Conservation (phyloP, 2,329 filamentous ascomycete species). For the Xylariaceae sp. region DNA sequence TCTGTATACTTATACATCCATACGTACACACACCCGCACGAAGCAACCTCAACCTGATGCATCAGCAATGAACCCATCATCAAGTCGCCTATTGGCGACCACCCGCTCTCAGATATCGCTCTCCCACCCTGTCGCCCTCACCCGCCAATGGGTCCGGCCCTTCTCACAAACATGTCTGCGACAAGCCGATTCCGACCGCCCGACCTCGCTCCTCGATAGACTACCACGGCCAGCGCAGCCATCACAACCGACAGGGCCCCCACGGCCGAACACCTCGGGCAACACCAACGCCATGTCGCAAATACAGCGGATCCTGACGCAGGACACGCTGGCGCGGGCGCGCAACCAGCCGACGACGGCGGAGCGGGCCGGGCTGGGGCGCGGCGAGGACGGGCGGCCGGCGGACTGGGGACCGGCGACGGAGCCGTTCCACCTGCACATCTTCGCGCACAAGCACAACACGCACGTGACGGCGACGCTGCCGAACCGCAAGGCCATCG, state of each 20-base stretch:
- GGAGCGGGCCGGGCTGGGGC: constrained; percentile 29
- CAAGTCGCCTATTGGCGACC: constrained; percentile 48
- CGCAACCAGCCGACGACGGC: constrained; percentile 24
- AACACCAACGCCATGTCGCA: constrained; percentile 2
- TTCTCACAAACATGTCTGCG: constrained; percentile 45
- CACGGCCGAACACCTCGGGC: neutral
- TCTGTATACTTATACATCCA: neutral
- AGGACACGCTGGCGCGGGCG: constrained; percentile 23
- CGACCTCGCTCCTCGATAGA: constrained; percentile 20
- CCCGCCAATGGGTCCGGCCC: constrained; percentile 33
- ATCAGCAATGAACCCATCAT: constrained; percentile 48
- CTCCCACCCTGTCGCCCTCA: constrained; percentile 20
- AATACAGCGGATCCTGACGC: constrained; percentile 23
- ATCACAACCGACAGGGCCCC: constrained; percentile 4
- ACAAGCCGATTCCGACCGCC: constrained; percentile 32
- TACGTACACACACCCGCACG: neutral
- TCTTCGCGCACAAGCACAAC: constrained; percentile 91
- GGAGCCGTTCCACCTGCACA: constrained; percentile 82
- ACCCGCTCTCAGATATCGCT: constrained; percentile 39
- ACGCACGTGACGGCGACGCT: constrained; percentile 89
- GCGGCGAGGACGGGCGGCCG: constrained; percentile 1
- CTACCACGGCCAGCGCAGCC: neutral
- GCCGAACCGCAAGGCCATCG: constrained; percentile 76
- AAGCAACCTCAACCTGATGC: constrained; percentile 25
- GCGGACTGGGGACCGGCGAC: constrained; percentile 42